Evolutionary conservation across 148 eudicot genomes (phyloP), one percentile per base, ranked within the genome.

Genomic region (Amaranthus cruentus): DNA sequence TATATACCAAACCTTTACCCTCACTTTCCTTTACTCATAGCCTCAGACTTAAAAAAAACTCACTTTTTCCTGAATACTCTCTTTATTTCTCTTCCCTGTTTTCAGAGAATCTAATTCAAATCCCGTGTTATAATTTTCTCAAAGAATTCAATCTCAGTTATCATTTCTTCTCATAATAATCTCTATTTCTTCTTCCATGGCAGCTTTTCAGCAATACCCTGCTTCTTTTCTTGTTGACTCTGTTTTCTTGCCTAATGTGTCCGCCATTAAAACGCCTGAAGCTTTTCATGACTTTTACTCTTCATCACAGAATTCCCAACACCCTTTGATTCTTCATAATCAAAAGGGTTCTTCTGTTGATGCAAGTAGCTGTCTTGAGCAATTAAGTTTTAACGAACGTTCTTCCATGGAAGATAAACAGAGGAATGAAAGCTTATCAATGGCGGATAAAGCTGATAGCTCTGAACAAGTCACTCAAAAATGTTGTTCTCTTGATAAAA

Each of bases 191-290:
- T 49, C 38, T 21, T 46, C 55, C 0, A 83, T 83, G 83, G 81
- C 83, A 80, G 75, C 86, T 70, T 83, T 83, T 80, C 63, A 81
- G 70, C 71, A 78, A 65, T 76, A 72, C n/a, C 70, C 69, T 62
- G 69, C 71, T 66, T 69, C 79, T n/a, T 77, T 80, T 68, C 72
- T 70, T 55, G 51, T 54, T 58, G 86, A 77, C 66, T 62, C 75
- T 68, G 71, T 73, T 55, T 73, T 76, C 38, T 43, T 51, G 11
- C 73, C 83, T 44, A 68, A 72, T 28, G 5, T 51, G n/a, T 38
- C 68, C 58, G 47, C 58, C 70, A 67, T 70, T 44, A 81, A 76
- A 68, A 59, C 47, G 2, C 9, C 66, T 55, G 68, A 4, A 28
- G 14, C 54, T 72, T 52, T 57, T 6, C 43, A 68, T 21, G 75